These are phyloP conservation scores for Nicotiana tabacum DNA, from an alignment of 257 asterid genomes.

Conservation along the genomic window DNA sequence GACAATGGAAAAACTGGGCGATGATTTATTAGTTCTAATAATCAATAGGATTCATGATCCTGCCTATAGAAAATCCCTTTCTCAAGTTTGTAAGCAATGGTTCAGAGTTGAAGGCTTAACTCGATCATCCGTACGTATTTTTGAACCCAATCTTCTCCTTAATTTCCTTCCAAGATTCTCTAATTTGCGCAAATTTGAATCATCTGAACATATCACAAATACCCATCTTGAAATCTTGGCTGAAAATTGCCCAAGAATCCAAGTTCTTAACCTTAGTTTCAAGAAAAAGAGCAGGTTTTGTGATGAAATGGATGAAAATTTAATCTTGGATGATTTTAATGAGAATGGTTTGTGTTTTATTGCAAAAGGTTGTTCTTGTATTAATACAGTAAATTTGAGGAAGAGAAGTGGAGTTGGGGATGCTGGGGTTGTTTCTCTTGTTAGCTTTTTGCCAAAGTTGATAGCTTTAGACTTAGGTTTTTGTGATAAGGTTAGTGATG, in stretches of 20 bases:
- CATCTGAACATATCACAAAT: conserved; percentile 16
- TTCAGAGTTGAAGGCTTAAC: conserved; percentile 20
- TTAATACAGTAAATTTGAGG: conserved; percentile 16
- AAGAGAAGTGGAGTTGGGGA: conserved; percentile 17
- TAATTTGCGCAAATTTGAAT: conserved; percentile 16
- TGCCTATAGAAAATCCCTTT: conserved; percentile 20
- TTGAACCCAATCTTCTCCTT: conserved; percentile 16
- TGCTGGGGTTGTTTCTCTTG: conserved; percentile 20
- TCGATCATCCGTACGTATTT: conserved; percentile 18
- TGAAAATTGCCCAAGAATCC: conserved; percentile 24
- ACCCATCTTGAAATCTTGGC: conserved; percentile 17
- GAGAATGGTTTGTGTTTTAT: conserved; percentile 17
- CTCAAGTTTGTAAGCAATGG: conserved; percentile 32
- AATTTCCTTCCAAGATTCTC: conserved; percentile 30
- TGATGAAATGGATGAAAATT: not conserved
- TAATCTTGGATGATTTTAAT: conserved; percentile 14
- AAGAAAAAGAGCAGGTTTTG: not conserved
- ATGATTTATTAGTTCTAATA: conserved; percentile 23
- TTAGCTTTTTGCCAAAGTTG: conserved; percentile 17
- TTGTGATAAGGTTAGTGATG: conserved; percentile 24
- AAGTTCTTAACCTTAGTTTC: conserved; percentile 18
- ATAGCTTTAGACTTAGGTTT: conserved; percentile 21
- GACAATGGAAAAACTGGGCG: conserved; percentile 23
- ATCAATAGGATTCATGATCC: conserved; percentile 10
- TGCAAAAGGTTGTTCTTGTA: conserved; percentile 10